These are phyloP conservation scores for Raffaelea deltoideospora DNA, from an alignment of 2,329 filamentous ascomycete genomes.

Conservation along the genomic window DNA sequence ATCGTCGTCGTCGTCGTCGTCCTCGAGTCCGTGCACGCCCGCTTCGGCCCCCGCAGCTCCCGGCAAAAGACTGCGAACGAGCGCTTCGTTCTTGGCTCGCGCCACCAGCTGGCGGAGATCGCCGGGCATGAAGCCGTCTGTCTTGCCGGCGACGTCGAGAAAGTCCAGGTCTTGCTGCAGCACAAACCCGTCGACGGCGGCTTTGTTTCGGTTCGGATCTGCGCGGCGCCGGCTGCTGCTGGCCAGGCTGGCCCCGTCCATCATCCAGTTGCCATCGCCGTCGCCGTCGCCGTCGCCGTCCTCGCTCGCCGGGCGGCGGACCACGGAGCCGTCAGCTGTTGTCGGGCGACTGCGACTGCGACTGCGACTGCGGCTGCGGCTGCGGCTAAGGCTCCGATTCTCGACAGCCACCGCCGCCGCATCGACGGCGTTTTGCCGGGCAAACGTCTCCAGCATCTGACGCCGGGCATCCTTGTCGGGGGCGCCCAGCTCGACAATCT, in stretches of 20 bases:
- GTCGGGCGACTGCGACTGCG: slow-evolving; percentile 36
- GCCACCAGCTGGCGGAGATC: slow-evolving; percentile 77
- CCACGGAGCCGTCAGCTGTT: slow-evolving; percentile 38
- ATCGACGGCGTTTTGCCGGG: slow-evolving; percentile 35
- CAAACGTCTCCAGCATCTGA: slow-evolving; percentile 68
- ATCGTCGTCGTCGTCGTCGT: slow-evolving; percentile 27
- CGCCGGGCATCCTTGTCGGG: slow-evolving; percentile 84
- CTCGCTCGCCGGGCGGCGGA: no score
- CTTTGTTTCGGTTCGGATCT: background rate
- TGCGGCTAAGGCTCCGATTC: no score
- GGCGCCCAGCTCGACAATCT: slow-evolving; percentile 79
- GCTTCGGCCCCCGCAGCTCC: slow-evolving; percentile 15
- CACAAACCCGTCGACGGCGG: slow-evolving; percentile 45
- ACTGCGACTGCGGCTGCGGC: no score
- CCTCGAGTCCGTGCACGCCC: slow-evolving; percentile 16
- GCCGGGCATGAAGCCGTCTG: slow-evolving; percentile 95
- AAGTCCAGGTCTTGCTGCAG: slow-evolving; percentile 72
- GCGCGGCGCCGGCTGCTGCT: slow-evolving; percentile 22
- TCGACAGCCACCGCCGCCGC: slow-evolving; percentile 23
- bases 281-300: slow-evolving; percentile 43
- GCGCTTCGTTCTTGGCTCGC: slow-evolving; percentile 77
- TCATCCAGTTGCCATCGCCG: no score
- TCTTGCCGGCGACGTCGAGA: slow-evolving; percentile 81
- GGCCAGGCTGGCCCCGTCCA: slow-evolving; percentile 52
- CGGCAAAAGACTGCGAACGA: slow-evolving; percentile 65